Evolutionary conservation across 768 basidiomycete species (phyloP).

Genomic region (Mycena capillaripes): DNA sequence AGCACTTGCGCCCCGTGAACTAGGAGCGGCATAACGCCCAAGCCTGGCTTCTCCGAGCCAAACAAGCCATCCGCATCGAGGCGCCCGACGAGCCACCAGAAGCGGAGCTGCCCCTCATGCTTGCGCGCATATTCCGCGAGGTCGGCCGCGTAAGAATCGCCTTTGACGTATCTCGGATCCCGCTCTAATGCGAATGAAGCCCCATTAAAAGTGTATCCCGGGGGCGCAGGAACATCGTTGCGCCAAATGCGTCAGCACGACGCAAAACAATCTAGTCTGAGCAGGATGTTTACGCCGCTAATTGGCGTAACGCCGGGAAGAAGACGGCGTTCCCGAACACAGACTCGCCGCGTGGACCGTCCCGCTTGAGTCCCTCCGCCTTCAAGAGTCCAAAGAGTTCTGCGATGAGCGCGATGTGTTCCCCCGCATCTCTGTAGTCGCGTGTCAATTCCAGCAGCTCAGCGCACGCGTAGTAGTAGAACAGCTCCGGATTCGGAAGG

Average conservation of each 20-base stretch:
- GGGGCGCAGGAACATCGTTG: background rate
- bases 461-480: constrained; percentile 11
- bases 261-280: background rate
- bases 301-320: background rate
- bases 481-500: background rate
- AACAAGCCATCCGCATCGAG: constrained; percentile 2
- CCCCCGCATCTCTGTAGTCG: constrained; percentile 7
- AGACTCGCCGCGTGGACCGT: background rate
- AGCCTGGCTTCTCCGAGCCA: background rate
- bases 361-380: constrained; percentile 18
- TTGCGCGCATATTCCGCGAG: constrained; percentile 18
- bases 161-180: constrained; percentile 1
- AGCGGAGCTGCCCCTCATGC: constrained; percentile 18
- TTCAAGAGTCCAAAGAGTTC: constrained; percentile 10
- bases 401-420: constrained; percentile 13
- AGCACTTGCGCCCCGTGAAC: background rate
- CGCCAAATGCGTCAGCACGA: background rate
- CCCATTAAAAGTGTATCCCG: background rate
- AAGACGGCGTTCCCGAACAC: background rate
- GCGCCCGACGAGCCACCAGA: constrained; percentile 29
- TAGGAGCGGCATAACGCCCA: background rate
- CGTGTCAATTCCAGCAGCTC: constrained; percentile 9
- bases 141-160: background rate
- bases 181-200: background rate
- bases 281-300: background rate